Percentiles rank a stretch among this genome's conserved stretches.
These are phyloP conservation scores for Metschnikowia lunata DNA, from an alignment of 805 yeast species.

Conservation along the genomic window DNA sequence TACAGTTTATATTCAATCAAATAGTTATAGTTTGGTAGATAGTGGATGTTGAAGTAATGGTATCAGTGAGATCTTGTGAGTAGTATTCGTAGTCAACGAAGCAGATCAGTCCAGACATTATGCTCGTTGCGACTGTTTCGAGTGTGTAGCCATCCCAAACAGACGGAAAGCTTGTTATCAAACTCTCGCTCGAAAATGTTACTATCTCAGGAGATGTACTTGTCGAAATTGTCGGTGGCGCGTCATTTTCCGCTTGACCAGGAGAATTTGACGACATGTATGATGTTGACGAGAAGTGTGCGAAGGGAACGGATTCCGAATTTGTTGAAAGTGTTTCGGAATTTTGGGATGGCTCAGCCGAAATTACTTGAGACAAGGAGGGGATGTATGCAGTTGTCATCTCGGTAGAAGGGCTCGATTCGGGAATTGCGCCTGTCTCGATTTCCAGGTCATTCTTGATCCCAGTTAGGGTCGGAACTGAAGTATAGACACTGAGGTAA, in stretches of 20 bases:
- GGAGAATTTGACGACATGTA: no score
- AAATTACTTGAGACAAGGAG: neutral
- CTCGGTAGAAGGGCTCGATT: neutral
- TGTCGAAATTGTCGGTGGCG: slow-evolving; percentile 19
- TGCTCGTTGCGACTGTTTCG: slow-evolving; percentile 29
- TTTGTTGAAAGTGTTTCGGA: neutral
- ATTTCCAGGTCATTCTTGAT: neutral
- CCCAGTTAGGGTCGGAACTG: neutral
- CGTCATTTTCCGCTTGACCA: slow-evolving; percentile 18
- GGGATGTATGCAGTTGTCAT: neutral
- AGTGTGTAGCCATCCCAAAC: slow-evolving; percentile 31
- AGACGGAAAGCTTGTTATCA: slow-evolving; percentile 16
- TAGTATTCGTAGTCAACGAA: slow-evolving; percentile 36
- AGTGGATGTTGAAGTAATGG: slow-evolving; percentile 38
- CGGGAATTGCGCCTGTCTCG: neutral
- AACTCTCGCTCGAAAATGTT: neutral
- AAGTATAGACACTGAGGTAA: slow-evolving; percentile 19
- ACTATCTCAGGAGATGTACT: slow-evolving; percentile 8
- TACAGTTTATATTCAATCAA: no score
- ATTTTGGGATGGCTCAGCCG: neutral
- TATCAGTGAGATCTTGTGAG: slow-evolving; percentile 24
- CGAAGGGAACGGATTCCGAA: slow-evolving; percentile 1
- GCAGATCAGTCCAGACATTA: slow-evolving; percentile 28
- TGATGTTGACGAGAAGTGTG: slow-evolving; percentile 4
- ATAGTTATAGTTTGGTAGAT: no score